These are phyloP conservation scores for Penicillium sp. DNA, from an alignment of 2,329 filamentous ascomycete species.

Conservation along the genomic window DNA sequence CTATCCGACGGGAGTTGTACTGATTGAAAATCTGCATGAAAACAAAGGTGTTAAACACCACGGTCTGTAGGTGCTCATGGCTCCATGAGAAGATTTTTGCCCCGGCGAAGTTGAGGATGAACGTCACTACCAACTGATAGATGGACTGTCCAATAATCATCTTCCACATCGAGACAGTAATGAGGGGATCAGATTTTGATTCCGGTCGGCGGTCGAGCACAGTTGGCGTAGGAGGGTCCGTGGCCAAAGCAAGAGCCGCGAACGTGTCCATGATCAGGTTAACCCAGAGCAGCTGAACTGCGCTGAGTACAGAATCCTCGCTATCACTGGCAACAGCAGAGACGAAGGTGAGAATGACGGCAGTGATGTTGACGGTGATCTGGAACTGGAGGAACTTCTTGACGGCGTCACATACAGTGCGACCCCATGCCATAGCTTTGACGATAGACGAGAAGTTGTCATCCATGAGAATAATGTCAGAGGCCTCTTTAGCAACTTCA, in stretches of 20 bases:
- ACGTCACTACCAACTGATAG: slow-evolving; percentile 42
- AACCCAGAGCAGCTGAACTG: slow-evolving; percentile 65
- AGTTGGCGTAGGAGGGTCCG: slow-evolving; percentile 57
- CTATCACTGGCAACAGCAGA: slow-evolving; percentile 57
- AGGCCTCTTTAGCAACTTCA: slow-evolving; percentile 80
- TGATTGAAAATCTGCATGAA: slow-evolving; percentile 52
- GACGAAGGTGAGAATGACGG: slow-evolving; percentile 62
- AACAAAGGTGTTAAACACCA: slow-evolving; percentile 47
- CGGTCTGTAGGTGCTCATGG: slow-evolving; percentile 32
- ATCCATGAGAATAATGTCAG: slow-evolving; percentile 81
- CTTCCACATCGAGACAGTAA: slow-evolving; percentile 48
- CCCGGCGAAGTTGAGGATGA: slow-evolving; percentile 48
- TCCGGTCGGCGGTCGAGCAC: slow-evolving; percentile 55
- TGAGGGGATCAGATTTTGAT: slow-evolving; percentile 45
- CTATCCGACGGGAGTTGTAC: slow-evolving; percentile 47
- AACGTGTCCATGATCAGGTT: slow-evolving; percentile 69
- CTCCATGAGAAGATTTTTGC: slow-evolving; percentile 34
- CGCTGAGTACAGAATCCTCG: slow-evolving; percentile 59
- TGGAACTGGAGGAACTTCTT: slow-evolving; percentile 64
- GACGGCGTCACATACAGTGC: slow-evolving; percentile 71
- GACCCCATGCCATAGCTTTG: slow-evolving; percentile 76
- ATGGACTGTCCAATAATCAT: slow-evolving; percentile 46
- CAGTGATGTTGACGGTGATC: slow-evolving; percentile 62
- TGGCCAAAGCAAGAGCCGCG: slow-evolving; percentile 62
- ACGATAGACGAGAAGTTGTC: slow-evolving; percentile 86